Evolutionary conservation across 768 basidiomycete genomes (phyloP).

Genomic region (Amanita pseudoporphyria): DNA sequence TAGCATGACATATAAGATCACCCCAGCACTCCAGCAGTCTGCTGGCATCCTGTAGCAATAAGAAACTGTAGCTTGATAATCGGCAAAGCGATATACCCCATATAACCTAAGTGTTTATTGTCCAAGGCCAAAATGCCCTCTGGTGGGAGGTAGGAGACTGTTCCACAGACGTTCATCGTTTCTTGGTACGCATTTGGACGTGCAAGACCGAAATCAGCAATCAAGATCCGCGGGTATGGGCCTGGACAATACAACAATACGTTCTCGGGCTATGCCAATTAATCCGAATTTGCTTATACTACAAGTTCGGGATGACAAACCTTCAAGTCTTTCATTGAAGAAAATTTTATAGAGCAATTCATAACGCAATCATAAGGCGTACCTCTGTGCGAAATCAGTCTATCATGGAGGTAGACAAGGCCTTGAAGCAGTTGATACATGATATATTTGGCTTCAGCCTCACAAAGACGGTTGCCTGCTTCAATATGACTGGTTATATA

Average conservation of each 20-base stretch:
- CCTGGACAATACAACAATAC: slow-evolving; percentile 73
- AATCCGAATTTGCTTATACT: neutral
- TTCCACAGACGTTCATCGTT: slow-evolving; percentile 83
- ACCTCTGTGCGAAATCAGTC: slow-evolving; percentile 76
- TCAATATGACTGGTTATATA: slow-evolving; percentile 61
- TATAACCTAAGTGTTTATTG: slow-evolving; percentile 60
- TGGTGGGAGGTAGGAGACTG: slow-evolving; percentile 77
- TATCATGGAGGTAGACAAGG: slow-evolving; percentile 60
- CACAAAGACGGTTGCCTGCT: slow-evolving; percentile 43
- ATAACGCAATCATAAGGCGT: slow-evolving; percentile 10
- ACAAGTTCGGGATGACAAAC: slow-evolving; percentile 21
- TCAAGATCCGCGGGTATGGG: slow-evolving; percentile 73
- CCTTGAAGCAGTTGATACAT: slow-evolving; percentile 74
- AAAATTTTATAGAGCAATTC: neutral
- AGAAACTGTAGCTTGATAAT: neutral
- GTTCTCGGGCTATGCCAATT: slow-evolving; percentile 59
- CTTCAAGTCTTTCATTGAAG: slow-evolving; percentile 46
- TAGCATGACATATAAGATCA: slow-evolving; percentile 77
- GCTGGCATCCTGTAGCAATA: slow-evolving; percentile 58
- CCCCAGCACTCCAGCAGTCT: slow-evolving; percentile 84
- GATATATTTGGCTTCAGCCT: slow-evolving; percentile 79
- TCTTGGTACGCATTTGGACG: slow-evolving; percentile 71
- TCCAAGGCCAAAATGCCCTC: slow-evolving; percentile 78
- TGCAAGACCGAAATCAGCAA: slow-evolving; percentile 84
- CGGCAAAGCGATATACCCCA: slow-evolving; percentile 25